phyloP scores from a whole-genome alignment of 345 rosid species.

The Psidium friedrichsthalianum region DNA sequence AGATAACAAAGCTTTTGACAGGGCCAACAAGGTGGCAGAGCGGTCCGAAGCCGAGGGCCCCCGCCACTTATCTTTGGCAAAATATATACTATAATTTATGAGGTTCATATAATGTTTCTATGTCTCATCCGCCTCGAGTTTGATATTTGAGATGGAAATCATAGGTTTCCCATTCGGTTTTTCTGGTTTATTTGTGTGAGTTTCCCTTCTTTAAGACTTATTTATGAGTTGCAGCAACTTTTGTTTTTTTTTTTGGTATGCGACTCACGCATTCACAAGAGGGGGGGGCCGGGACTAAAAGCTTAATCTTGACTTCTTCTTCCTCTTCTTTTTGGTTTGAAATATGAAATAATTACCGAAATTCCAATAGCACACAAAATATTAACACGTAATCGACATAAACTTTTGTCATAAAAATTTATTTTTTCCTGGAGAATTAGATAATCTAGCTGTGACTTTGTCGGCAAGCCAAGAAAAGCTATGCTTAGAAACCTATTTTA shows the following conservation, averaged over 20 bases:
- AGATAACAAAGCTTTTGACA: not conserved
- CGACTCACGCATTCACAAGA: not conserved
- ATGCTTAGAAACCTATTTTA: not conserved
- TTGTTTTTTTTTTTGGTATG: not conserved
- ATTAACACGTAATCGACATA: not conserved
- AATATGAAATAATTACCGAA: not conserved
- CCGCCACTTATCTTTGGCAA: not conserved
- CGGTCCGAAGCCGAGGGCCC: not conserved
- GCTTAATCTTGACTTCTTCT: no score
- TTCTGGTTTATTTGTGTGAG: not conserved
- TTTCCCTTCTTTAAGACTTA: not conserved
- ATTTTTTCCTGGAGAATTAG: not conserved
- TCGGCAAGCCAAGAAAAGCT: not conserved
- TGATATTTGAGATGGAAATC: not conserved
- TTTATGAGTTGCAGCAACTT: not conserved
- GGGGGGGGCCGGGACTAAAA: no score
- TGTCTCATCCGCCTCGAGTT: not conserved
- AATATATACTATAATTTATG: not conserved
- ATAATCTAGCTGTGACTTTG: not conserved
- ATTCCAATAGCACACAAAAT: not conserved
- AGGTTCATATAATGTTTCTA: not conserved
- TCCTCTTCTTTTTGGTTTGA: no score
- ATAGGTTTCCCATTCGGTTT: not conserved
- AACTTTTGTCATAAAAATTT: not conserved
- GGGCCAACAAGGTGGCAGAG: not conserved